phyloP scores from a whole-genome alignment of 129 eudicot species.

The Sambucus nigra region DNA sequence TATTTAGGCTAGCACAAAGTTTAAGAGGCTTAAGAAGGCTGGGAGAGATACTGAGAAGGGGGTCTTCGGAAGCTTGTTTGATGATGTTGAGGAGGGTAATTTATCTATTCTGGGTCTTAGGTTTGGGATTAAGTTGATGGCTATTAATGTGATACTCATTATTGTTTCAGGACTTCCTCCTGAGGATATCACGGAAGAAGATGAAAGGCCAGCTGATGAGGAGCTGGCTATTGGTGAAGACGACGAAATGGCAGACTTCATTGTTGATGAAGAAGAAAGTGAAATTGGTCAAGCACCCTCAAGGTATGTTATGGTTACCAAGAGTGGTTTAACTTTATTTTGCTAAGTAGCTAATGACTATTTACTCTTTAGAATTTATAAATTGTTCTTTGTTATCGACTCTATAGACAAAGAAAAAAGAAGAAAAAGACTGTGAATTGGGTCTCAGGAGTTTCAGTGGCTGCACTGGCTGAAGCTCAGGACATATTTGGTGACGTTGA shows the following conservation, averaged over 20 bases:
- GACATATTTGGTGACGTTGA: not conserved
- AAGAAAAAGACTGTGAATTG: not conserved
- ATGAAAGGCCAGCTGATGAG: not conserved
- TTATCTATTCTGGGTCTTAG: not conserved
- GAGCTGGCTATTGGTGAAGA: not conserved
- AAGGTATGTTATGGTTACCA: not conserved
- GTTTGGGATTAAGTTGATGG: not conserved
- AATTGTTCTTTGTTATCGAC: too few species aligned
- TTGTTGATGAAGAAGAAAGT: not conserved
- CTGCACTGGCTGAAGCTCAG: not conserved
- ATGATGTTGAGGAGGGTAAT: not conserved
- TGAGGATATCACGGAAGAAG: not conserved
- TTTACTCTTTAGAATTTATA: not conserved
- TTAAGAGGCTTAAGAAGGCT: not conserved
- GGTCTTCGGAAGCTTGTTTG: not conserved
- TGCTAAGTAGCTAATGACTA: not conserved
- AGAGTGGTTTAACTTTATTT: not conserved
- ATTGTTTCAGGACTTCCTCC: not conserved
- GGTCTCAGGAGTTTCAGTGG: not conserved
- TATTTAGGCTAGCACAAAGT: not conserved
- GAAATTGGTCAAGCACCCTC: not conserved
- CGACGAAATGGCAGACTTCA: not conserved
- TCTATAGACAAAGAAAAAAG: not conserved
- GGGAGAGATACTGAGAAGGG: not conserved
- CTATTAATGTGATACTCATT: not conserved